These are phyloP conservation scores for Cryphonectria naterciae DNA, from an alignment of 2,329 filamentous ascomycete species.

Conservation along the genomic window DNA sequence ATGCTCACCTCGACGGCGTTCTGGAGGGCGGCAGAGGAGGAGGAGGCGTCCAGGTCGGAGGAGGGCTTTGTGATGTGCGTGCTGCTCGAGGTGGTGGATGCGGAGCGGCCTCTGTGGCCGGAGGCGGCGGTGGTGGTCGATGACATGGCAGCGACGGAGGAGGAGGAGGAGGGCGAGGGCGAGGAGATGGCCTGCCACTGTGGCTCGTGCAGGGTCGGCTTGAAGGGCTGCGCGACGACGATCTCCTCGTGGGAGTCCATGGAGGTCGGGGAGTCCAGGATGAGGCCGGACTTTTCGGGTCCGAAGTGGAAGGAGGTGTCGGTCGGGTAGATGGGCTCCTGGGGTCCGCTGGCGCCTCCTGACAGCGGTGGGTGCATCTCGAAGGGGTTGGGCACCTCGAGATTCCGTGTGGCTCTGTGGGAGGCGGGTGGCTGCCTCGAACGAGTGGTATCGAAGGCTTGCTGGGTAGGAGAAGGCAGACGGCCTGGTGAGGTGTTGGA, in stretches of 20 bases:
- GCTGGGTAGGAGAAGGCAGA: conserved; percentile 48
- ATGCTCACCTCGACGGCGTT: conserved; percentile 68
- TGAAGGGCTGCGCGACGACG: conserved; percentile 39
- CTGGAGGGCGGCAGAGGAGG: conserved; percentile 50
- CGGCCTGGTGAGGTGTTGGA: conserved; percentile 60
- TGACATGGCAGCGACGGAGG: conserved; percentile 31
- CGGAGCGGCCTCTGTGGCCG: conserved; percentile 30
- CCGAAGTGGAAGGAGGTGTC: conserved; percentile 37
- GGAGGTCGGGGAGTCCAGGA: conserved; percentile 48
- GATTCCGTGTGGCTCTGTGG: conserved; percentile 20
- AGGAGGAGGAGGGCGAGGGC: conserved; percentile 39
- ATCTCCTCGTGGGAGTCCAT: conserved; percentile 32
- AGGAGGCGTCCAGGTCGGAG: conserved; percentile 44
- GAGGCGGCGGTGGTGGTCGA: conserved; percentile 32
- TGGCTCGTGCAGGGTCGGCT: conserved; percentile 46
- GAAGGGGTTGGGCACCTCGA: conserved; percentile 26
- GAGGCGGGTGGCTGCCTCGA: neutral
- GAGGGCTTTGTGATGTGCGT: conserved; percentile 42
- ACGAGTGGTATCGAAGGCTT: conserved; percentile 39
- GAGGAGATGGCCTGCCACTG: conserved; percentile 54
- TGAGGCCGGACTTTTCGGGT: conserved; percentile 41
- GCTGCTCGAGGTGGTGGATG: conserved; percentile 30
- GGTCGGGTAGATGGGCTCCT: conserved; percentile 27
- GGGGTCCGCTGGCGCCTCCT: conserved; percentile 1
- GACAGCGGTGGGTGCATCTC: conserved; percentile 17